phyloP scores from a whole-genome alignment of 1,284 basidiomycete species.

The Pseudozyma hubeiensis region DNA sequence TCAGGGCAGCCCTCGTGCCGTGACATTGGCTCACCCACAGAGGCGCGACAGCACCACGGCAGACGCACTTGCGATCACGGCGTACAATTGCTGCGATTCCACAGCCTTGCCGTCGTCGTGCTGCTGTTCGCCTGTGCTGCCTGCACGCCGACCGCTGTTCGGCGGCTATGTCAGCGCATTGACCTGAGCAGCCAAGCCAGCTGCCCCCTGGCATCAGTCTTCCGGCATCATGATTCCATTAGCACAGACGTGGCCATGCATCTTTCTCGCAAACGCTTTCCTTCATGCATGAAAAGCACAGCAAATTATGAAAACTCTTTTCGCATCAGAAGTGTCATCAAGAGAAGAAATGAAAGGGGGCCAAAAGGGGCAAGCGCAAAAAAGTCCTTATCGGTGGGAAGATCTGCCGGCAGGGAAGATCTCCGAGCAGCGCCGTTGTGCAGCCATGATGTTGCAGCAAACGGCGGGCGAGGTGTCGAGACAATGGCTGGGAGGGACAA shows the following conservation, averaged over 20 bases:
- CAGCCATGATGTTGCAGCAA: background rate
- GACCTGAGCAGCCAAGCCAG: slow-evolving; percentile 6
- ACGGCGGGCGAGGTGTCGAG: no score
- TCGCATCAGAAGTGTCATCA: background rate
- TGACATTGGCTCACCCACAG: slow-evolving; percentile 9
- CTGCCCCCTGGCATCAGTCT: slow-evolving; percentile 1
- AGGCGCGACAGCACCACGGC: background rate
- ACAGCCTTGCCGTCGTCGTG: slow-evolving; percentile 17
- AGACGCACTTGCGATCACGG: background rate
- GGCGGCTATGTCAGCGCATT: slow-evolving; percentile 28
- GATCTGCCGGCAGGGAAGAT: slow-evolving; percentile 1
- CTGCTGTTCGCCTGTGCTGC: slow-evolving; percentile 23
- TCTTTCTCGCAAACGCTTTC: background rate
- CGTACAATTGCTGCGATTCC: slow-evolving; percentile 19
- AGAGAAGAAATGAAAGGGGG: slow-evolving; percentile 2
- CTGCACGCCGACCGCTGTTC: slow-evolving; percentile 27
- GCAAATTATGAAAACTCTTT: slow-evolving; percentile 5
- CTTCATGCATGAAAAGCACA: slow-evolving; percentile 13
- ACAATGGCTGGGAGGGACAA: no score
- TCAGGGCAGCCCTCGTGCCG: slow-evolving; percentile 24
- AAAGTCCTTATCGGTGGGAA: slow-evolving; percentile 3
- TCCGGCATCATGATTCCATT: background rate
- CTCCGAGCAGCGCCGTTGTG: background rate
- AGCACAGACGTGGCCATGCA: slow-evolving; percentile 5
- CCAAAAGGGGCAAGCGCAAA: background rate